These are phyloP conservation scores for Stylosanthes scabra DNA, from an alignment of 331 rosid genomes.

Conservation along the genomic window DNA sequence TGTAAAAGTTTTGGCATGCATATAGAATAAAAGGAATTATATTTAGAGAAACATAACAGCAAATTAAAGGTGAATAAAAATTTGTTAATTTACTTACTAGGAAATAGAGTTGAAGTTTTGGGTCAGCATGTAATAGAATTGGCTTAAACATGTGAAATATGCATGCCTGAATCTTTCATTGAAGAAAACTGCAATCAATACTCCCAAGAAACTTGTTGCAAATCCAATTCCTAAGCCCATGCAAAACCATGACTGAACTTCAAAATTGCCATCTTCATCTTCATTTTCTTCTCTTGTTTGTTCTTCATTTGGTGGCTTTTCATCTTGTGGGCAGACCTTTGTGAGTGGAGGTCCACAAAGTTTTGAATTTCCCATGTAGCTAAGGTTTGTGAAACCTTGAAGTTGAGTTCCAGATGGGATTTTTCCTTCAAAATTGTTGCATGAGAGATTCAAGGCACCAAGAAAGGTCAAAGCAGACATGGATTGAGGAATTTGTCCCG, in stretches of 20 bases:
- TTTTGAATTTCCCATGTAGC: constrained; percentile 9
- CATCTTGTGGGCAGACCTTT: background rate
- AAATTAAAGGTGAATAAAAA: too few relatives aligned
- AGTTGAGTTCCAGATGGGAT: constrained; percentile 30
- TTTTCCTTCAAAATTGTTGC: constrained; percentile 6
- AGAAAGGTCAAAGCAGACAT: background rate
- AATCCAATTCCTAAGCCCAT: constrained; percentile 25
- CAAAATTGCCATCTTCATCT: background rate
- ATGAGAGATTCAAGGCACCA: constrained; percentile 10
- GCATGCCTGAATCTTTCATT: constrained; percentile 15
- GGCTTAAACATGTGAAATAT: constrained; percentile 3
- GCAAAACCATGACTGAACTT: background rate
- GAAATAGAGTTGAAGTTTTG: background rate
- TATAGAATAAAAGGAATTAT: too few relatives aligned
- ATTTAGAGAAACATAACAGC: too few relatives aligned
- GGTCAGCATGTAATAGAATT: background rate
- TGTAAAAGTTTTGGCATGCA: too few relatives aligned
- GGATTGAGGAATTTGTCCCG: constrained; percentile 19
- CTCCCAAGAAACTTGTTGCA: constrained; percentile 21
- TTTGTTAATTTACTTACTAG: too few relatives aligned
- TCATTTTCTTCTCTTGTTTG: background rate
- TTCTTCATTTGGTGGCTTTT: background rate
- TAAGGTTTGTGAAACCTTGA: constrained; percentile 1
- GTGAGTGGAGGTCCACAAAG: constrained; percentile 38
- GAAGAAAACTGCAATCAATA: background rate